A percentile compares a stretch with the other conserved stretches of the same genome.
Evolutionary conservation across 192 early-diverging fungal species (phyloP).

Genomic region (Coemansia sp.): DNA sequence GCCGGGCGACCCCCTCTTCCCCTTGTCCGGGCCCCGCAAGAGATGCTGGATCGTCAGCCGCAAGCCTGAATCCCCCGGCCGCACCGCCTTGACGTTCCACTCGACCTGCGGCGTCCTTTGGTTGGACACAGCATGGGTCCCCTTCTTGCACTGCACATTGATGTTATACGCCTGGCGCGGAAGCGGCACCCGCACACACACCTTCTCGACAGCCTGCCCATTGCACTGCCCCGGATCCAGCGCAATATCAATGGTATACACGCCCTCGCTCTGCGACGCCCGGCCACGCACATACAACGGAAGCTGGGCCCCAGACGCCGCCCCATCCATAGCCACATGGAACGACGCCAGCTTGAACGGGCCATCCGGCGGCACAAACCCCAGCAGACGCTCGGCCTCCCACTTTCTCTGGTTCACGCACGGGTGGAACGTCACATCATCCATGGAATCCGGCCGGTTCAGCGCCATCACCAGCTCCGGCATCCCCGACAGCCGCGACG

Average conservation of each 20-base stretch:
- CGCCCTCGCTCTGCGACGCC: constrained; percentile 1
- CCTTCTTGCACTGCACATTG: constrained; percentile 30
- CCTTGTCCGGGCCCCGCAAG: not conserved
- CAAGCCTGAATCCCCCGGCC: constrained; percentile 3
- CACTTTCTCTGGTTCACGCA: constrained; percentile 77
- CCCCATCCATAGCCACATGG: constrained; percentile 11
- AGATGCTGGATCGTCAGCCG: constrained; percentile 20
- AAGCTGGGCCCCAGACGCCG: constrained; percentile 1
- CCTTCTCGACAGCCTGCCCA: constrained; percentile 22
- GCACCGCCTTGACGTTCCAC: constrained; percentile 21
- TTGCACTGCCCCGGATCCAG: constrained; percentile 16
- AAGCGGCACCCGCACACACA: constrained; percentile 24
- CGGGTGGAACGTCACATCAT: constrained; percentile 83
- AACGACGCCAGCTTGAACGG: constrained; percentile 66
- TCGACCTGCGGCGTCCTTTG: constrained; percentile 21
- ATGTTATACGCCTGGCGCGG: constrained; percentile 34
- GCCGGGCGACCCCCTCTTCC: not conserved
- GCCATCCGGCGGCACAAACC: constrained; percentile 93
- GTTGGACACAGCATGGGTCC: constrained; percentile 24
- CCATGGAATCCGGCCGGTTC: constrained; percentile 62
- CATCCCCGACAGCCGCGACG: constrained; percentile 68
- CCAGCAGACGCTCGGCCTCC: constrained; percentile 70
- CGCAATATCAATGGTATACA: constrained; percentile 11
- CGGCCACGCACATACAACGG: constrained; percentile 17
- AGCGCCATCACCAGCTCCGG: constrained; percentile 80